Conservation (phyloP, 805 yeast species). For the Metschnikowia lochheadii region DNA sequence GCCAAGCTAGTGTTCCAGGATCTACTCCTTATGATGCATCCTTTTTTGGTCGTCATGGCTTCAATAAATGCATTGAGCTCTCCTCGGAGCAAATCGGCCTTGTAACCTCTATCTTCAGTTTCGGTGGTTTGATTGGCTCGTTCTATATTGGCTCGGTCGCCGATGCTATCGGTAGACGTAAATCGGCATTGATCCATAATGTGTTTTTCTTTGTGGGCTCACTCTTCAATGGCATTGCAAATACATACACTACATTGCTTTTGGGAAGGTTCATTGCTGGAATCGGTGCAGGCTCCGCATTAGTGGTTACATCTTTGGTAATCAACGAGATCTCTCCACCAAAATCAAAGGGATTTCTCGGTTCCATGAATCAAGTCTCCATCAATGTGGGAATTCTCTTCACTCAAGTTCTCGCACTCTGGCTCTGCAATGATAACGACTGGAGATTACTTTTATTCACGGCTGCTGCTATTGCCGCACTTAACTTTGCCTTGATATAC, state of each 20-base stretch:
- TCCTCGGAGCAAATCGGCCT: constrained; percentile 58
- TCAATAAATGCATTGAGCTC: constrained; percentile 54
- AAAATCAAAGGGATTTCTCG: constrained; percentile 67
- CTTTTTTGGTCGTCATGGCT: constrained; percentile 39
- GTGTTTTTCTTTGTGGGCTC: constrained; percentile 59
- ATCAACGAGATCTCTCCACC: constrained; percentile 78
- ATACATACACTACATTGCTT: constrained; percentile 40
- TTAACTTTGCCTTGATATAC: constrained; percentile 40
- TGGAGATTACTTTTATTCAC: constrained; percentile 74
- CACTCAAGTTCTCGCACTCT: constrained; percentile 71
- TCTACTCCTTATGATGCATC: constrained; percentile 29
- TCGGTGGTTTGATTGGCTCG: constrained; percentile 83
- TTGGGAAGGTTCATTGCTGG: constrained; percentile 79
- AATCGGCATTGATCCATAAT: constrained; percentile 49
- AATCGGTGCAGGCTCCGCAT: constrained; percentile 78
- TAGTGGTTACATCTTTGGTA: constrained; percentile 80
- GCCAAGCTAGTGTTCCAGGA: constrained; percentile 38
- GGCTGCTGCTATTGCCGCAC: constrained; percentile 53
- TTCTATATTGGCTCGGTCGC: constrained; percentile 62
- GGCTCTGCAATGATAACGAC: constrained; percentile 55
- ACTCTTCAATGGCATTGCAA: constrained; percentile 49
- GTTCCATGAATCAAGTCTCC: constrained; percentile 85
- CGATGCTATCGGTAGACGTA: constrained; percentile 60
- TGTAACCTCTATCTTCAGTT: constrained; percentile 71
- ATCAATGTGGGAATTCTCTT: constrained; percentile 80